Base-by-base conservation (phyloP, 2,329 filamentous ascomycete species). In the Fusarium sp. region DNA sequence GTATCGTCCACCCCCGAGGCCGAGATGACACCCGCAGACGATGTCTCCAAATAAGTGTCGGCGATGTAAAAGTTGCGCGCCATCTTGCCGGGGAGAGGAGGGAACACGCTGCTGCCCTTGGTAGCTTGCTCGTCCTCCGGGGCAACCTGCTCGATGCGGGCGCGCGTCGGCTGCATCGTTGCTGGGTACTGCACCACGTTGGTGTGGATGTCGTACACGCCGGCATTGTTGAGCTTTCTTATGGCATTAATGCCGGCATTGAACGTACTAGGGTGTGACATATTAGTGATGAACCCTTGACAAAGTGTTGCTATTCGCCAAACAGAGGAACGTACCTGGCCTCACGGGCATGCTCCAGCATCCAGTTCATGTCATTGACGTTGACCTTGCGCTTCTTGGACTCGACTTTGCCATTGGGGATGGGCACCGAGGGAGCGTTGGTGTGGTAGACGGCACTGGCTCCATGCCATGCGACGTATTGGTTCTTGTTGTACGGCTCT, bases 381-480 rank as follows among this genome's bases (percentile, higher is more conserved):
- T 93, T 91, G 38, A 97, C 91, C 74, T 91, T 91, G 71, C 91
- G 87, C 83, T 93, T 93, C 83, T 96, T 97, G 68, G 87, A 86
- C 71, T 94, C 92, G 7, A 89, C 84, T 79, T 96, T 97, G 62
- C 91, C 91, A 65, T 85, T 89, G 31, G 89, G 89, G 62, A 90
- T 83, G 2, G 93, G 93, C n/a, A 92, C 89, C 20, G 90, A 89
- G 1, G 93, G 92, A 1, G 86, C 87, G 61, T 89, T 90, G 11
- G 92, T 93, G 78, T 98, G 93, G 78, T 99, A 99, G 23, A 99
- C 96, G 38, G 92, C 90, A 78, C 95, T 98, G 51, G 96, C 96
- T 54, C 96, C 96, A 78, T 97, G 94, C 96, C 96, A 99, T 27
- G 96, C 96, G 27, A 99, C 96, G 77, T 97, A 99, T 79, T 97